Evolutionary conservation across 2,329 filamentous ascomycete genomes (phyloP).

Genomic region (Phialemonium atrogriseum): DNA sequence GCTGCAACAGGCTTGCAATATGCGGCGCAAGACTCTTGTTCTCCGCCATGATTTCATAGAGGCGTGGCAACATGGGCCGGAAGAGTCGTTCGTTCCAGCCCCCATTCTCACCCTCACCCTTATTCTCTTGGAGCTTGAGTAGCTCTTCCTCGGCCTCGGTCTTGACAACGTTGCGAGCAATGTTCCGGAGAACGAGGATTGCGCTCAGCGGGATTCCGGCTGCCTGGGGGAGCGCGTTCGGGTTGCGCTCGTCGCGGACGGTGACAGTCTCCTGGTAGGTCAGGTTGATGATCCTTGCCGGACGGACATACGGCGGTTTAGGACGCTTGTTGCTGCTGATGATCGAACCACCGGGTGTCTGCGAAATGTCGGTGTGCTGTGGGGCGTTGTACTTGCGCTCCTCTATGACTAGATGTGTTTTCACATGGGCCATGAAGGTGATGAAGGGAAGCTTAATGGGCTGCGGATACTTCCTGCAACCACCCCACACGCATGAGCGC

Average conservation of each 20-base stretch:
- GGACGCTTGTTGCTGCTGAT: conserved; percentile 19
- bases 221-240: conserved; percentile 51
- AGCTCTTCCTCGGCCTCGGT: conserved; percentile 49
- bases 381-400: conserved; percentile 18
- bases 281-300: conserved; percentile 46
- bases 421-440: conserved; percentile 55
- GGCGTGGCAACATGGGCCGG: conserved; percentile 52
- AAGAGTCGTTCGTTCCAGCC: conserved; percentile 64
- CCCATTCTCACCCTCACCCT: conserved; percentile 19
- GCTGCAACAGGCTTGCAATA: conserved; percentile 23
- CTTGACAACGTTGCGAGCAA: conserved; percentile 60
- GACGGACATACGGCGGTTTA: conserved; percentile 39
- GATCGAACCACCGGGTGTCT: conserved; percentile 5
- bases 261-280: conserved; percentile 48
- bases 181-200: conserved; percentile 69
- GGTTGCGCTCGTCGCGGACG: conserved; percentile 49
- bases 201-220: conserved; percentile 73
- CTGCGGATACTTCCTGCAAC: conserved; percentile 49
- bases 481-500: conserved; percentile 67
- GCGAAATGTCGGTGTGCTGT: conserved; percentile 11
- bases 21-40: conserved; percentile 48
- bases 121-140: conserved; percentile 31
- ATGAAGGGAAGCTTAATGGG: conserved; percentile 36
- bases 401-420: conserved; percentile 53
- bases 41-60: conserved; percentile 63